Evolutionary conservation across 257 asterid genomes (phyloP).

Genomic region (Phtheirospermum japonicum): DNA sequence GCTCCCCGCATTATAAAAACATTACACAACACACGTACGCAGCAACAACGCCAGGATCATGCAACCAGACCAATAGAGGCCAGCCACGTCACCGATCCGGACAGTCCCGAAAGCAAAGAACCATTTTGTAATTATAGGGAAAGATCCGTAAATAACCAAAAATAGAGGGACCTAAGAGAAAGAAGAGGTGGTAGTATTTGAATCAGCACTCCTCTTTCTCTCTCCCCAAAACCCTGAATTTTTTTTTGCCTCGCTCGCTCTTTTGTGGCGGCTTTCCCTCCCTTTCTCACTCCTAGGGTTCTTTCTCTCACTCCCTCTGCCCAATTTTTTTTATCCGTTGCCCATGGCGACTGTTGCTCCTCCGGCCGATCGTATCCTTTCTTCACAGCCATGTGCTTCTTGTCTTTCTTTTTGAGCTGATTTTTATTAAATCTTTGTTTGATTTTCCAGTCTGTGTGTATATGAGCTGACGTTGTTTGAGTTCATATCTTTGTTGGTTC

Average conservation of each 20-base stretch:
- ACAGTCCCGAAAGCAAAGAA: neutral
- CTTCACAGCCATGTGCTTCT: neutral
- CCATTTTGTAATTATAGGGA: slow-evolving; percentile 1
- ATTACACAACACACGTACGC: neutral
- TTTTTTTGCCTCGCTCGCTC: slow-evolving; percentile 23
- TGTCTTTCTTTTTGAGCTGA: neutral
- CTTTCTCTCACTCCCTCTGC: slow-evolving; percentile 13
- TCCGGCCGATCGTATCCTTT: slow-evolving; percentile 65
- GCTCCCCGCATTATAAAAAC: neutral
- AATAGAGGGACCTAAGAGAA: slow-evolving; percentile 32
- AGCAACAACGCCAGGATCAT: neutral
- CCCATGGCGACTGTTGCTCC: slow-evolving; percentile 58
- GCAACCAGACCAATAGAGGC: slow-evolving; percentile 19
- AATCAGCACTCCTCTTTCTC: slow-evolving; percentile 29
- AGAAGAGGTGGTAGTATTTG: slow-evolving; percentile 36
- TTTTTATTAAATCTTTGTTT: slow-evolving; percentile 9
- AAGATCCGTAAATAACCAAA: slow-evolving; percentile 28
- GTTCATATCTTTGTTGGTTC: neutral
- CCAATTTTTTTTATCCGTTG: neutral
- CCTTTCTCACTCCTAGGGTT: slow-evolving; percentile 23
- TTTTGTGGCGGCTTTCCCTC: slow-evolving; percentile 37
- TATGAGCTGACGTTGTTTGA: neutral
- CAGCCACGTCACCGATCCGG: slow-evolving; percentile 20
- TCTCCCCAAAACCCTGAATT: slow-evolving; percentile 37
- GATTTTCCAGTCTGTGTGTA: neutral